Percentiles rank a stretch among this genome's conserved stretches.
Evolutionary conservation across 345 rosid species (phyloP).

Genomic region (Citrus reticulata): DNA sequence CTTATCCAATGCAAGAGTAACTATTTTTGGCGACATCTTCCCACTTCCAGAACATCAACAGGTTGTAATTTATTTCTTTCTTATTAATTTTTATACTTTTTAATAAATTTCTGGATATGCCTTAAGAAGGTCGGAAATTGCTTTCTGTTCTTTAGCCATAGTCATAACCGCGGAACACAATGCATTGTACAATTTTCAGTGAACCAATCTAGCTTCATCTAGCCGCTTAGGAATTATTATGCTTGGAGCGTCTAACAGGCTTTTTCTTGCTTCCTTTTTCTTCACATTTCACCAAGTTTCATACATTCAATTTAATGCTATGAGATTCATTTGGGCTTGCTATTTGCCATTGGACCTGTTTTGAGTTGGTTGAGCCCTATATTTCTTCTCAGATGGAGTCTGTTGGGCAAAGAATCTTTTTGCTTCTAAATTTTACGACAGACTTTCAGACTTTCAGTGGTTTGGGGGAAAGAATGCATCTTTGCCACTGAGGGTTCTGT

Average conservation of each 20-base stretch:
- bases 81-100: not conserved
- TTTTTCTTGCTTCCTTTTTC: not conserved
- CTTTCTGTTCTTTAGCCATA: not conserved
- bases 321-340: not conserved
- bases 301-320: not conserved
- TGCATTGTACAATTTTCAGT: not conserved
- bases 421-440: not conserved
- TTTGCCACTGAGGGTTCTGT: not conserved
- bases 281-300: not conserved
- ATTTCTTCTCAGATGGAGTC: not conserved
- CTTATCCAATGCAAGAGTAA: conserved; percentile 96
- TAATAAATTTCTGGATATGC: not conserved
- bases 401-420: not conserved
- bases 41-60: conserved; percentile 87
- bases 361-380: not conserved
- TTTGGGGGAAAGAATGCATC: not conserved
- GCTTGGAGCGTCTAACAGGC: not conserved
- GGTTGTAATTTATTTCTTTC: conserved; percentile 30
- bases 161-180: not conserved
- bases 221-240: not conserved
- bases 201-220: not conserved
- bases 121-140: not conserved
- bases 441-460: not conserved
- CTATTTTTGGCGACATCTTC: conserved; percentile 87
- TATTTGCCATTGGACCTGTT: not conserved